A percentile compares a stretch with the other conserved stretches of the same genome.
Conservation (phyloP, 192 early-diverging fungal genomes). For the Coemansia sp. region DNA sequence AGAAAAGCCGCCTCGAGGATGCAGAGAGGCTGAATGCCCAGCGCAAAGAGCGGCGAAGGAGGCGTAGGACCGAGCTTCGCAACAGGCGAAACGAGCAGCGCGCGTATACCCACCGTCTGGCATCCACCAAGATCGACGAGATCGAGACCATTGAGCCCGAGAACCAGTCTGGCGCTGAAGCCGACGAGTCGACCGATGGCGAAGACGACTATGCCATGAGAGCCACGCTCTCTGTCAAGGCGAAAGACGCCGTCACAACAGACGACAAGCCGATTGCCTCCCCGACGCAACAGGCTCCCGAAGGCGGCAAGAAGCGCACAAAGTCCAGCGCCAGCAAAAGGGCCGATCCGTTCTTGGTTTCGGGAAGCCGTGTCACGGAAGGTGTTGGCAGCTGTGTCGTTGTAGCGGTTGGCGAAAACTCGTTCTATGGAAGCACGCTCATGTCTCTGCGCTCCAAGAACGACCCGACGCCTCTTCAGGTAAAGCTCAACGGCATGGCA, state of each 20-base stretch:
- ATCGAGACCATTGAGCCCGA: slow-evolving; percentile 26
- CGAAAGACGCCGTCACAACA: background rate
- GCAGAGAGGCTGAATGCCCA: slow-evolving; percentile 27
- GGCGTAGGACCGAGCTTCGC: slow-evolving; percentile 47
- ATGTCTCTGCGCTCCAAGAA: slow-evolving; percentile 82
- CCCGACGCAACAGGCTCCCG: background rate
- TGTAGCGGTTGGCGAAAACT: slow-evolving; percentile 81
- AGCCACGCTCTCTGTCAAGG: background rate
- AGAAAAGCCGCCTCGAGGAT: slow-evolving; percentile 68
- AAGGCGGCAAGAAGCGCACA: slow-evolving; percentile 7
- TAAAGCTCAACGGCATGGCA: slow-evolving; percentile 85
- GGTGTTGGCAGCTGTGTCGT: slow-evolving; percentile 86
- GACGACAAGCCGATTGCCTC: slow-evolving; percentile 4
- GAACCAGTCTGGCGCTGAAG: slow-evolving; percentile 35
- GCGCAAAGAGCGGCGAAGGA: slow-evolving; percentile 40
- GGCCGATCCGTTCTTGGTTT: slow-evolving; percentile 82
- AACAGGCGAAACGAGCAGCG: slow-evolving; percentile 50
- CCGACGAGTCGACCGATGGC: slow-evolving; percentile 51
- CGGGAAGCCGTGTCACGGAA: slow-evolving; percentile 88
- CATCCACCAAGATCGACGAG: slow-evolving; percentile 21
- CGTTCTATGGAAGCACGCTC: slow-evolving; percentile 86
- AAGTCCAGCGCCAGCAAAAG: slow-evolving; percentile 41
- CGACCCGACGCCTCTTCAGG: slow-evolving; percentile 90
- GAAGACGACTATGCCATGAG: slow-evolving; percentile 14
- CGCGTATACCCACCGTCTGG: slow-evolving; percentile 16